phyloP scores from a whole-genome alignment of 2,329 filamentous ascomycete genomes.

The Raffaelea deltoideospora region DNA sequence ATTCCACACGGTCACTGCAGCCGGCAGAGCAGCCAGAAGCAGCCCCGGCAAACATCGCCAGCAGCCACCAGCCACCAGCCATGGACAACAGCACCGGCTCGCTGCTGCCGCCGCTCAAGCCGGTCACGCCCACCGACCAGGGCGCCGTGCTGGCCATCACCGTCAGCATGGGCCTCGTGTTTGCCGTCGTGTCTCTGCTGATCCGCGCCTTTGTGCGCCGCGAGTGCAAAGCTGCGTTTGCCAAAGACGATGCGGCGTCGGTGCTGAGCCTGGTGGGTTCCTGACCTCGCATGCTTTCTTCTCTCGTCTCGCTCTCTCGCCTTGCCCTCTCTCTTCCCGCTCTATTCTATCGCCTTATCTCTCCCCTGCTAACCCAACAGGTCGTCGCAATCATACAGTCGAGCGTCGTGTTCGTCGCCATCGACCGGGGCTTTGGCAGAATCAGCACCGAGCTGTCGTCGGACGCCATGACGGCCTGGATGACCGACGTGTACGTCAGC shows the following conservation, averaged over 20 bases:
- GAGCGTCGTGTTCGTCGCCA: slow-evolving; percentile 19
- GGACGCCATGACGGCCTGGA: slow-evolving; percentile 13
- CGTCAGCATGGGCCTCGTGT: slow-evolving; percentile 20
- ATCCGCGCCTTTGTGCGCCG: slow-evolving; percentile 23
- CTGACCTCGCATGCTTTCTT: too few species aligned
- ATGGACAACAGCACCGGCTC: slow-evolving; percentile 7
- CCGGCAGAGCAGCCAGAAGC: too few species aligned
- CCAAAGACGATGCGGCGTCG: slow-evolving; percentile 19
- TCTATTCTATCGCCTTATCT: too few species aligned
- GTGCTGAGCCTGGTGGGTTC: slow-evolving; percentile 14
- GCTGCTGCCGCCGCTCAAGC: slow-evolving; percentile 17
- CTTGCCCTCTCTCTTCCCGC: background rate
- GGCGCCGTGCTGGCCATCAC: slow-evolving; percentile 23
- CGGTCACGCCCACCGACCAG: slow-evolving; percentile 21
- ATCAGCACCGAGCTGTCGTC: slow-evolving; percentile 7
- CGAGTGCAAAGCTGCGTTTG: slow-evolving; percentile 14
- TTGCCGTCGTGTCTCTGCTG: slow-evolving; percentile 21
- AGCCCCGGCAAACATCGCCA: too few species aligned
- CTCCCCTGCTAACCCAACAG: slow-evolving; percentile 12
- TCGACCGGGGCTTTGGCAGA: slow-evolving; percentile 24
- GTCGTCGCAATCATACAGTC: slow-evolving; percentile 20
- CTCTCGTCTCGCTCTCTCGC: background rate
- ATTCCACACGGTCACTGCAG: too few species aligned
- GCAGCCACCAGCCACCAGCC: background rate
- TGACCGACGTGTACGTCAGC: slow-evolving; percentile 19